Evolutionary conservation across 2,329 filamentous ascomycete species (phyloP), one percentile per base, ranked within the genome.

Genomic region (Trichoderma hamatum): DNA sequence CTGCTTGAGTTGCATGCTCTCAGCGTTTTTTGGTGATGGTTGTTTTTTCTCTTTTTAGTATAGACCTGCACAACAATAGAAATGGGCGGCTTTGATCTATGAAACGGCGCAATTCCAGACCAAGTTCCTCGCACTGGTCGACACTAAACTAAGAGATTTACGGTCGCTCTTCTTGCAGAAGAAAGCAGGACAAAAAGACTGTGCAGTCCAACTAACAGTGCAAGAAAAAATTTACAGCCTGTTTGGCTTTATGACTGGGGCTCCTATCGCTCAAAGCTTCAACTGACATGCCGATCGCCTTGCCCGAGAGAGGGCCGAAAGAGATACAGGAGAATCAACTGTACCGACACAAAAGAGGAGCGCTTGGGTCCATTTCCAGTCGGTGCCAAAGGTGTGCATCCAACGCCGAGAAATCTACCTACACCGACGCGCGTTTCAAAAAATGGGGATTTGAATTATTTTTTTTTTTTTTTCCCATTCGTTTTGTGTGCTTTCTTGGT

Each of bases 51-150:
- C 51, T 39, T 39, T 26, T 39, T 61, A 21, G 36, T 26, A 46
- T 46, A 61, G 43, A 61, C 26, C 7, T 24, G 58, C 58, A 24
- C 34, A 61, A 30, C 58, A 61, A 61, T 61, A 61, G 58, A 61
- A 10, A 36, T 32, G 16, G 54, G 32, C 30, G 54, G n/a, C 54
- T 34, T 34, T 34, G 28, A 34, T 34, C 54, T 21, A 36, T 34
- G n/a, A 24, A 24, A 5, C 2, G 1, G 19, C 11, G 34, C 5
- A 58, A 13, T 21, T 19, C 34, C 1, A 16, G n/a, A 46, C 43
- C n/a, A n/a, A 55, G 16, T 55, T 16, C 28, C 13, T 21, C 30
- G 19, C 28, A 21, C n/a, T 34, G 30, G 14, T 30, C 34, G 54
- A 34, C 54, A 32, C 54, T 34, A 56, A 34, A 34, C 19, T 14